Base-by-base conservation (phyloP, 805 yeast genomes). In the Grigorovia jiainica region DNA sequence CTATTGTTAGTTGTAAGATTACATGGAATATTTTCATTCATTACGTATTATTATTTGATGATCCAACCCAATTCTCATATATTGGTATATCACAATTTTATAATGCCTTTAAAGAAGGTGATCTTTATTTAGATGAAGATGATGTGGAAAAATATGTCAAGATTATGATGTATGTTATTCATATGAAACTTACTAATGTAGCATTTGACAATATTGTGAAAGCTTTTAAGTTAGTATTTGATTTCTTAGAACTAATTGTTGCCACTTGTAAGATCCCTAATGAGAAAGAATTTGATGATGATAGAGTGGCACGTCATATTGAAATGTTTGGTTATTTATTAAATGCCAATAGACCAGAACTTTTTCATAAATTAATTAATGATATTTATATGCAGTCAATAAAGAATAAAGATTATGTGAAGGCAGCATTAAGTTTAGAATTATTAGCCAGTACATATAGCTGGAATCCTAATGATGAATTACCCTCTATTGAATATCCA, bases 281-380 rank as follows among this genome's bases (percentile, higher is more conserved):
- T 37, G 87, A 87, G 16, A 79, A 79, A 34, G 95, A 86, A 54
- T 87, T 82, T 60, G 90, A 83, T 52, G 90, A 84, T 58, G 95
- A 87, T 60, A 70, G 95, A 54, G 79, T 87, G 5, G 82, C 83
- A 73, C 83, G 82, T 57, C 76, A 77, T 45, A 69, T 87, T 55
- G 82, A 80, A 52, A 79, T 86, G 53, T 75, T 84, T 47, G 79
- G 87, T 34, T 85, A 76, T 62, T 68, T 87, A 60, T 74, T 81
- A 70, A 78, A 82, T 49, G 87, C 85, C 34, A 77, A 80, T 55
- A 78, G 78, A 51, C 90, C 92, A 0, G 92, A 84, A 58, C 67
- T 82, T 44, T 80, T 86, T 61, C 82, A 82, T 58, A 74, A 83
- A n/a, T 82, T 84, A 57, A 75, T 87, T 48, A 76, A 79, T 61